Evolutionary conservation across 306 rosid species (phyloP), one percentile per base, ranked within the genome.

Genomic region (Pterocarpus macrocarpus): DNA sequence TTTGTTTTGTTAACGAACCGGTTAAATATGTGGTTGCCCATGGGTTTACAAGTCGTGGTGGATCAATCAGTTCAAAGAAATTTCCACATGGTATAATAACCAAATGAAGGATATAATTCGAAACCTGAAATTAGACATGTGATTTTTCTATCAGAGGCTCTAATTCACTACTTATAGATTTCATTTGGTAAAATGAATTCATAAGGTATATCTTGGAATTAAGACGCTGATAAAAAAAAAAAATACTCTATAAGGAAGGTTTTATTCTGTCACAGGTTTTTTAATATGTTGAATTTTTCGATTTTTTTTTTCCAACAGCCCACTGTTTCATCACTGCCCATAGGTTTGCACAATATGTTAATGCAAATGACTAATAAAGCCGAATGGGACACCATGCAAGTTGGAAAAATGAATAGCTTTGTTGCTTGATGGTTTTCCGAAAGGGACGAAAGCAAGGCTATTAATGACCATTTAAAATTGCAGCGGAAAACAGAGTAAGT

Each of bases 351-450:
- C 8, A 7, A 43, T 7, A 0, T 43, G 47, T 17, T 36, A 52
- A 7, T 7, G 16, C 14, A 38, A 56, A 17, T 73, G 10, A 55
- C 56, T 36, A 56, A 16, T 73, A 36, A 38, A 44, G 32, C 53
- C 17, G 66, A 73, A 73, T 38, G 65, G 16, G 66, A 43, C 41
- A 57, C 43, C 57, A 74, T 58, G 32, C 14, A 39, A 58, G 50
- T 28, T 74, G 1, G 15, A 41, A 58, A 74, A 5, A 13, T 22
- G 12, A 53, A 55, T 39, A 2, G 28, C 5, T 73, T 55, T 3
- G 44, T 11, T 50, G 47, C 50, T 36, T 16, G 36, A 36, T 58
- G 8, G 39, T 22, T 34, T 57, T 22, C 68, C 36, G 41, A 58
- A 73, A 17, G 68, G 6, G 69, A 74, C 79, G 35, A 43, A 74